These are phyloP conservation scores for Pichia sp. DNA, from an alignment of 1,139 yeast species.

Conservation along the genomic window DNA sequence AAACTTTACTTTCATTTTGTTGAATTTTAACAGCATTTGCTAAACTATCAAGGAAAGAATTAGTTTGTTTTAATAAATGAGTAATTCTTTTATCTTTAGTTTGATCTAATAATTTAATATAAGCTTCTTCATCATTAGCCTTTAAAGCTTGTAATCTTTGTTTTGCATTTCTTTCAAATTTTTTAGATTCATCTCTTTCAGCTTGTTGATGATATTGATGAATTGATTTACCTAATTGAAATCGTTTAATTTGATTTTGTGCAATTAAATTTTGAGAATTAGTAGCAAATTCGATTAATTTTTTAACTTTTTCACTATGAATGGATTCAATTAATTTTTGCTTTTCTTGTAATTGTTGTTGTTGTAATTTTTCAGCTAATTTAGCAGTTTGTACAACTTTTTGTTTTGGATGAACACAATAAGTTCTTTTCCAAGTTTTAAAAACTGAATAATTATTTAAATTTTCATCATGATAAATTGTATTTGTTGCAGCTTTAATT, in stretches of 20 bases:
- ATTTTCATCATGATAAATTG: conserved; percentile 45
- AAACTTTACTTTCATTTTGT: conserved; percentile 51
- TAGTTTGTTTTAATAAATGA: conserved; percentile 70
- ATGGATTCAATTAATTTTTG: conserved; percentile 38
- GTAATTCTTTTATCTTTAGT: conserved; percentile 82
- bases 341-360: conserved; percentile 46
- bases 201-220: conserved; percentile 34
- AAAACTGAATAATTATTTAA: conserved; percentile 60
- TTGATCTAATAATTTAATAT: conserved; percentile 71
- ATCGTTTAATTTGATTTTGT: conserved; percentile 23
- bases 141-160: conserved; percentile 83
- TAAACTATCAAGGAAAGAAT: conserved; percentile 66
- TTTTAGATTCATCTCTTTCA: conserved; percentile 70
- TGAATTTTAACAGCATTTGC: conserved; percentile 75
- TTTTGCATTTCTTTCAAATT: conserved; percentile 70
- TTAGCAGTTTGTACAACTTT: conserved; percentile 43
- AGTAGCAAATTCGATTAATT: conserved; percentile 35
- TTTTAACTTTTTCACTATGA: conserved; percentile 42
- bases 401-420: conserved; percentile 66
- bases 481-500: conserved; percentile 57
- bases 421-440: conserved; percentile 58
- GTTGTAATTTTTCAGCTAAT: conserved; percentile 44
- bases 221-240: conserved; percentile 25
- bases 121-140: conserved; percentile 81
- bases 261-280: conserved; percentile 27